Base-by-base conservation (phyloP, 1,284 basidiomycete species). In the Trichosporon coremiiforme region DNA sequence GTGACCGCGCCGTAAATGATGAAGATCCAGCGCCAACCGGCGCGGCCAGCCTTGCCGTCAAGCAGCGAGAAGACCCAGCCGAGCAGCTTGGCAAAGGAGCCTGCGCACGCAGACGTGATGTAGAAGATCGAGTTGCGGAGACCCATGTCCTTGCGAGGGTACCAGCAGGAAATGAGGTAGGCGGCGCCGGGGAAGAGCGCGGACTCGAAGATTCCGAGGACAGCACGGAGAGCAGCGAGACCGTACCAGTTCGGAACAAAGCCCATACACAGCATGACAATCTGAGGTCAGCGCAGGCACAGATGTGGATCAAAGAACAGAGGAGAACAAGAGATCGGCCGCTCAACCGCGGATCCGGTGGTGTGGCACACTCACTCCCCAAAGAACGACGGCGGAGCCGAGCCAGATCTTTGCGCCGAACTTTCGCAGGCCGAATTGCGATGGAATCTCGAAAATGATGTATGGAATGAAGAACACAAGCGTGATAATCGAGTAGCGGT, bases 151-250 rank as follows among this genome's bases (percentile, higher is more conserved):
- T 79, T 79, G n/a, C 85, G 82, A 1, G 83, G 82, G 77, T 86
- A 86, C 85, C 69, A 86, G 33, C 78, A 81, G 6, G 83, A 81
- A 70, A 85, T 82, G 36, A 86, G 77, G 76, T 79, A 84, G 2
- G 84, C 81, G 62, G 80, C 82, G 13, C 76, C 77, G 25, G 77
- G 79, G 76, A 82, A 83, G 73, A 83, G 80, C 7, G 76, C 72
- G 33, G 72, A 75, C 71, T 83, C 82, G 41, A 84, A 76, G 5
- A 78, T 60, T 13, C 84, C 85, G 47, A 85, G 75, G 1, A 86
- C 71, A 7, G 81, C 78, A 50, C 85, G 80, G 36, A 81, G 79
- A 50, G 78, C 83, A 2, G 81, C 79, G 33, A 86, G 77, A 33
- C 77, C 68, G 29, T 76, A 47, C 82, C 82, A 84, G 35, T 70